Base-by-base conservation (phyloP, 345 rosid species). In the Eutrema japonicum region DNA sequence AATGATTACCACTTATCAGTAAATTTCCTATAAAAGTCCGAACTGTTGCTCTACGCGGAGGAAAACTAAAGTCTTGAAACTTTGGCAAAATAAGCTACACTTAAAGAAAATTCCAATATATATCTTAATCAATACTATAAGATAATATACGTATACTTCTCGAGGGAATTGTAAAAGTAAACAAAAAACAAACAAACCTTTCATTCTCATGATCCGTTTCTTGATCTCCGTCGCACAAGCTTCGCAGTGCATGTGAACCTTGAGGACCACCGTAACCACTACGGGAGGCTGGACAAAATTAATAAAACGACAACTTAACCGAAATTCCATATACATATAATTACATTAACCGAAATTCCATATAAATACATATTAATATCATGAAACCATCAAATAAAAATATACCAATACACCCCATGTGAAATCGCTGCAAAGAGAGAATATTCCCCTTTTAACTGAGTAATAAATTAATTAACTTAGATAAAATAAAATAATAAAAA, bases 241-340 rank as follows among this genome's bases (percentile, higher is more conserved):
- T 54, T 95, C 99, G 50, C 99, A 95, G 62, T 95, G 98, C 99
- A 95, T 95, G 82, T 84, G 84, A 42, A 90, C 96, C 72, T 73
- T 83, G 3, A 95, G 84, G 50, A 90, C 89, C 82, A 90, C 91
- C 4, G 75, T 82, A 40, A 88, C 77, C 63, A 82, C 89, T 42
- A 82, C 90, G 29, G 82, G 85, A 37, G 91, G 89, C 98, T 84
- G 87, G 45, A 18, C 8, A 43, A 54, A 6, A 48, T 45, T 16
- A 68, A 38, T 36, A 46, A 69, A 46, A 35, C n/a, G 35, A 53
- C 16, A 27, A 32, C 14, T 11, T n/a, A 49, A 68, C 43, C 12
- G 35, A 42, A 55, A 27, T 47, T 27, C 14, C 14, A 52, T 37
- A 43, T 14, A 53, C 30, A 56, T 16, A 46, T n/a, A 47, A 41